Evolutionary conservation across 2,329 filamentous ascomycete species (phyloP).

Genomic region (Colletotrichum sp.): DNA sequence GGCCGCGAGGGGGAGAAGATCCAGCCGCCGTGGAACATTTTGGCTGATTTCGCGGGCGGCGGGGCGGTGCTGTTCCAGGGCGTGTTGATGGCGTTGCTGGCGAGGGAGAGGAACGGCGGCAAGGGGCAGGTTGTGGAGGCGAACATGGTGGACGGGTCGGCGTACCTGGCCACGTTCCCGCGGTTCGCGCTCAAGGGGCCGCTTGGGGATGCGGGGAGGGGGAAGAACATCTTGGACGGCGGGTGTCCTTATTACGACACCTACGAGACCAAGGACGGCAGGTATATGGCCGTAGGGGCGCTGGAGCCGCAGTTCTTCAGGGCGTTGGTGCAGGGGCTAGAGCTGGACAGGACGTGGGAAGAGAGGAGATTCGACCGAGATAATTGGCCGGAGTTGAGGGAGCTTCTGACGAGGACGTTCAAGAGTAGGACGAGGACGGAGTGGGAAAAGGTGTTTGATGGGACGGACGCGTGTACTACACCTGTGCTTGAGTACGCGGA

Average conservation of each 20-base stretch:
- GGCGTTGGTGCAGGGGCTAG: conserved; percentile 70
- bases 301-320: conserved; percentile 87
- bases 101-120: conserved; percentile 63
- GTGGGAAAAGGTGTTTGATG: conserved; percentile 89
- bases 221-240: conserved; percentile 81
- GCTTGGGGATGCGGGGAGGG: conserved; percentile 68
- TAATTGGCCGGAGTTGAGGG: conserved; percentile 72
- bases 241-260: conserved; percentile 90
- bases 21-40: conserved; percentile 79
- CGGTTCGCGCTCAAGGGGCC: conserved; percentile 69
- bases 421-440: conserved; percentile 72
- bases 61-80: conserved; percentile 84
- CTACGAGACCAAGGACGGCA: conserved; percentile 81
- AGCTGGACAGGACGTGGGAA: conserved; percentile 59
- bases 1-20: conserved; percentile 74
- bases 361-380: conserved; percentile 61
- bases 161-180: conserved; percentile 80
- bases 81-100: conserved; percentile 78
- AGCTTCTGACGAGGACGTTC: conserved; percentile 68
- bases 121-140: conserved; percentile 89
- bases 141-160: conserved; percentile 93
- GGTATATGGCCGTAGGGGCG: conserved; percentile 87
- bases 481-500: conserved; percentile 81
- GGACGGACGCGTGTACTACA: conserved; percentile 91
- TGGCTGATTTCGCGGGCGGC: conserved; percentile 92